Evolutionary conservation across 345 rosid species (phyloP).

Genomic region (Hevea brasiliensis): DNA sequence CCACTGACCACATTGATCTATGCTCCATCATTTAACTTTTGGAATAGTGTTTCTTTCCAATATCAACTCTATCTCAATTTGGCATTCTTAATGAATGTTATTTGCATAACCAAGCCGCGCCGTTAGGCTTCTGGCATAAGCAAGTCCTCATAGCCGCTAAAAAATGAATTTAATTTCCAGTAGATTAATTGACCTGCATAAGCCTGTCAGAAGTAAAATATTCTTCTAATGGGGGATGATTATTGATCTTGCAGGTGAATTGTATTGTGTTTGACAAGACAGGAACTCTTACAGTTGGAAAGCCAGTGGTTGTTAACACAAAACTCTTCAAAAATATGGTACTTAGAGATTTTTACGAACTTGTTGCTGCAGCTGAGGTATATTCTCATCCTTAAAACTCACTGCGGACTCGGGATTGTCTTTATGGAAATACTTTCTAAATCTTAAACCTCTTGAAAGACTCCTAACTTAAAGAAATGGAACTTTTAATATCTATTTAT

Average conservation of each 20-base stretch:
- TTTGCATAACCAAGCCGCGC: too few species aligned
- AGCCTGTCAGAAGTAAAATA: not conserved
- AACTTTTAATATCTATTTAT: not conserved
- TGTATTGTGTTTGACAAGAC: constrained; percentile 98
- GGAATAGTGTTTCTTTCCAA: too few species aligned
- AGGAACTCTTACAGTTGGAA: constrained; percentile 91
- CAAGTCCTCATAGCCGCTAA: too few species aligned
- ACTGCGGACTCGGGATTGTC: not conserved
- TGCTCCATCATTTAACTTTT: too few species aligned
- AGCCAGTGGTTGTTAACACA: constrained; percentile 79
- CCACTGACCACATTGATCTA: too few species aligned
- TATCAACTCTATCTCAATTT: too few species aligned
- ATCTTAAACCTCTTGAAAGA: not conserved
- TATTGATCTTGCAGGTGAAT: constrained; percentile 49
- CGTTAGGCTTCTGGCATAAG: too few species aligned
- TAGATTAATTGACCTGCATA: not conserved
- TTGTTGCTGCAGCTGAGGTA: constrained; percentile 87
- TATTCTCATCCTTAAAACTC: constrained; percentile 10
- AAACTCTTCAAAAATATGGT: constrained; percentile 67
- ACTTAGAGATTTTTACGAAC: constrained; percentile 73
- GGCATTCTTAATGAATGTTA: too few species aligned
- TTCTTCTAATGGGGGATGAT: not conserved
- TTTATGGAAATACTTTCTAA: too few species aligned
- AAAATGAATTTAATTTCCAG: too few species aligned
- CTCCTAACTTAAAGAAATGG: not conserved